Base-by-base conservation (phyloP, 805 yeast genomes). In the Saccharomycopsis schoenii region DNA sequence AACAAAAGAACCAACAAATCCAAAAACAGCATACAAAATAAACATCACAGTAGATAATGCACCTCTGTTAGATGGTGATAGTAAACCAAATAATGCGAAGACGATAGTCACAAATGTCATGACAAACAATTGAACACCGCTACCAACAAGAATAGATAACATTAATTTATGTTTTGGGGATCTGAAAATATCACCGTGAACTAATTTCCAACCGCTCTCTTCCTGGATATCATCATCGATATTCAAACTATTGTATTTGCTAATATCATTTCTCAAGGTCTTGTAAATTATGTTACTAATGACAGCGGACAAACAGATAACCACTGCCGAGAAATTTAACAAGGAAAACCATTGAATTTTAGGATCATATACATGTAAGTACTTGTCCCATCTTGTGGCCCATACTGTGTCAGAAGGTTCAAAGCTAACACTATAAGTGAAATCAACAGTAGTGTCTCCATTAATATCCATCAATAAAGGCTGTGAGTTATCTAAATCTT, bases 331-430 rank as follows among this genome's bases (percentile, higher is more conserved):
- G 65, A 96, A 90, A 74, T 91, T 91, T 66, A 91, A 76, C 67
- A 94, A 81, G 1, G 97, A 90, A 68, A 91, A 89, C 97, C 98
- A 93, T 75, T 94, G 97, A 67, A 94, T 88, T 70, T 87, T 86
- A 61, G 97, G 96, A 70, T 89, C 96, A 71, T 85, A 88, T 25
- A 88, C 94, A 68, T 89, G 96, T 68, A 94, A 78, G 71, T 94
- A 94, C 73, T 90, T 89, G 73, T 94, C 99, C 99, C 99, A 94
- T 76, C 99, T 85, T 1, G 98, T 93, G 40, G 97, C 98, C 98
- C 98, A 94, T 3, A 84, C 83, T 1, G 94, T 88, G 5, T 77
- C 78, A 9, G 93, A 86, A 60, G 80, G 81, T 21, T 74, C 71
- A 79, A 93, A 94, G 41, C 71, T 75, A 19, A 93, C 94, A 1